Evolutionary conservation across 495 filamentous ascomycete species (phyloP).

Genomic region (Trichoderma parareesei): DNA sequence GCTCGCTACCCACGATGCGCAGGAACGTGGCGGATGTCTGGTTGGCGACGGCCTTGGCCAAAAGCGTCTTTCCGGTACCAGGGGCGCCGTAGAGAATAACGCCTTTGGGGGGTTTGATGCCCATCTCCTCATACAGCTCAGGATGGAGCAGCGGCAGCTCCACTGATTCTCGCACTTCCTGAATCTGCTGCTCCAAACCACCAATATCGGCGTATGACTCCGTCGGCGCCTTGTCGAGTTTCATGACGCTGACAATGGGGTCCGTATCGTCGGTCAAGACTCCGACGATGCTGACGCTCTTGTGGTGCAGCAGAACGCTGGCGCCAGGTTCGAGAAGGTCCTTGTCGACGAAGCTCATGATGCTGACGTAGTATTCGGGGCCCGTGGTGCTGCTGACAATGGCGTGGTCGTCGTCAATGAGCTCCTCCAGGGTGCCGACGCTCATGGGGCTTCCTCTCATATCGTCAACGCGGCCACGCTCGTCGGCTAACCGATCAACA

Average conservation of each 20-base stretch:
- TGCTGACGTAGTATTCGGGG: slow-evolving; percentile 98
- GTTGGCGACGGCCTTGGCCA: slow-evolving; percentile 97
- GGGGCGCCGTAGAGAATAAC: slow-evolving; percentile 98
- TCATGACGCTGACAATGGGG: slow-evolving; percentile 96
- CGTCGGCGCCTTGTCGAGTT: slow-evolving; percentile 96
- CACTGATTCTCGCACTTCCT: slow-evolving; percentile 95
- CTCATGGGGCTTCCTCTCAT: slow-evolving; percentile 99
- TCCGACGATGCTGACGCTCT: slow-evolving; percentile 94
- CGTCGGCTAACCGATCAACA: slow-evolving; percentile 81
- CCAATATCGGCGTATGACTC: slow-evolving; percentile 99
- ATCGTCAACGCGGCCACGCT: slow-evolving; percentile 92
- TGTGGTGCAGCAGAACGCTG: slow-evolving; percentile 93
- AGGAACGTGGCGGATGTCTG: slow-evolving; percentile 98
- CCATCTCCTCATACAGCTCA: slow-evolving; percentile 99
- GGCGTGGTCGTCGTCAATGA: slow-evolving; percentile 99
- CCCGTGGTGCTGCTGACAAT: slow-evolving; percentile 97
- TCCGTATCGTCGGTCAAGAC: slow-evolving; percentile 96
- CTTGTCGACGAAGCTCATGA: slow-evolving; percentile 99
- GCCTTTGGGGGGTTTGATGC: slow-evolving; percentile 98
- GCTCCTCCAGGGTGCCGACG: slow-evolving; percentile 93
- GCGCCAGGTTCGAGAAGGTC: slow-evolving; percentile 95
- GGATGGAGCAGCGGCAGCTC: slow-evolving; percentile 94
- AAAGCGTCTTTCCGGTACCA: slow-evolving; percentile 92
- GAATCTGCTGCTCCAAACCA: slow-evolving; percentile 89
- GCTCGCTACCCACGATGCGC: slow-evolving; percentile 92